phyloP scores from a whole-genome alignment of 2,329 filamentous ascomycete species.

The Ramularia collo-cygni region DNA sequence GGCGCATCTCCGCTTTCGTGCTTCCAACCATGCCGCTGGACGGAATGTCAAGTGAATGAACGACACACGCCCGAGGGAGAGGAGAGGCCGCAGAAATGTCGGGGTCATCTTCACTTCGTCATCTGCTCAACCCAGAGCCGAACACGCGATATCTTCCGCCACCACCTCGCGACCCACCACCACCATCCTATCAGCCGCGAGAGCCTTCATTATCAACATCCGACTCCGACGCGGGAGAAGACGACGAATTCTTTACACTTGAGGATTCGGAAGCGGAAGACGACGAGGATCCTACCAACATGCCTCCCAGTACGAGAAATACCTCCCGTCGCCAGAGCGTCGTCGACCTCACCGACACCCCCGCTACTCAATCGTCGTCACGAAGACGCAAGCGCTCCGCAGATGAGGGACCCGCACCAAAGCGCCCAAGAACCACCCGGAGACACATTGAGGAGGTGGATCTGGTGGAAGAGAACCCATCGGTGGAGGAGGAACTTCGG shows the following conservation, averaged over 20 bases:
- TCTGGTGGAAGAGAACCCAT: slow-evolving; percentile 13
- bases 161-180: neutral
- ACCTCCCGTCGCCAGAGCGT: slow-evolving; percentile 4
- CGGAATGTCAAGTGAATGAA: too few relatives aligned
- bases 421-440: slow-evolving; percentile 6
- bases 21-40: too few relatives aligned
- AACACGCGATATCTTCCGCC: neutral
- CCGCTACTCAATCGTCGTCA: slow-evolving; percentile 1
- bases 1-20: too few relatives aligned
- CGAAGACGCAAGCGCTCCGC: slow-evolving; percentile 9
- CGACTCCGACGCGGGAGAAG: slow-evolving; percentile 1
- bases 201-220: neutral
- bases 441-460: slow-evolving; percentile 16
- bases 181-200: neutral
- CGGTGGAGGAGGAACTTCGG: slow-evolving; percentile 31
- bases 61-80: too few relatives aligned
- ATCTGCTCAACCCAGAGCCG: too few relatives aligned
- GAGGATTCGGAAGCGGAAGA: slow-evolving; percentile 12
- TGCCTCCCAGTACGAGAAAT: slow-evolving; percentile 6
- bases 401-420: slow-evolving; percentile 6
- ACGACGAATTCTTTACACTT: slow-evolving; percentile 16
- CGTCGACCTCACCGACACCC: slow-evolving; percentile 13
- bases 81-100: too few relatives aligned
- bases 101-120: too few relatives aligned
- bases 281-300: slow-evolving; percentile 4